These are phyloP conservation scores for Suhomyces bokatorum DNA, from an alignment of 1,139 yeast genomes.

Conservation along the genomic window DNA sequence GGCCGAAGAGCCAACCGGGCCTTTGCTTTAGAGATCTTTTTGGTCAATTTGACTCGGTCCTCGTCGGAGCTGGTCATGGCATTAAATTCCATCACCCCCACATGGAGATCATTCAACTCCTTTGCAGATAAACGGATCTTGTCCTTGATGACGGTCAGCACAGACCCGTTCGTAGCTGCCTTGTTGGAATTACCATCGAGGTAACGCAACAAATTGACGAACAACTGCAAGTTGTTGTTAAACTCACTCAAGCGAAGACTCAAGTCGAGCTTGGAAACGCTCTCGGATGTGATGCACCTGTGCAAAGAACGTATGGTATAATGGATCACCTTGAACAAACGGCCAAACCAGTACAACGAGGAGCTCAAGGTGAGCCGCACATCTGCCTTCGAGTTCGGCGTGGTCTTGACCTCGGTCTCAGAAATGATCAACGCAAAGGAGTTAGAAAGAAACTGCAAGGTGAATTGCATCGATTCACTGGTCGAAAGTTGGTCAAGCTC, in stretches of 20 bases:
- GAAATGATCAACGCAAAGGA: constrained; percentile 39
- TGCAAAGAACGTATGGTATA: constrained; percentile 30
- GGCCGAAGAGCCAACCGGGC: constrained; percentile 9
- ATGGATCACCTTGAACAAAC: constrained; percentile 38
- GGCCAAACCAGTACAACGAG: constrained; percentile 35
- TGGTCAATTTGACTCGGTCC: constrained; percentile 9
- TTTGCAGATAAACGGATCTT: constrained; percentile 10
- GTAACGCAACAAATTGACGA: constrained; percentile 24
- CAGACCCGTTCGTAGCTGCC: neutral
- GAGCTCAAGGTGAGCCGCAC: constrained; percentile 14
- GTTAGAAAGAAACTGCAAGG: constrained; percentile 43
- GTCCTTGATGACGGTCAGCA: neutral
- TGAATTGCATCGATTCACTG: constrained; percentile 41
- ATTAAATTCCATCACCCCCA: constrained; percentile 19
- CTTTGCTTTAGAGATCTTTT: constrained; percentile 9
- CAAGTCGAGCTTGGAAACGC: constrained; percentile 15
- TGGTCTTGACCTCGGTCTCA: constrained; percentile 16
- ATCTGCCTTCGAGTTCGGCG: constrained; percentile 4
- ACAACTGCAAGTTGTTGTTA: constrained; percentile 24
- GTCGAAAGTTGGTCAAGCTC: constrained; percentile 44
- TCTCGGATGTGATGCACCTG: constrained; percentile 17
- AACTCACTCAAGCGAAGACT: constrained; percentile 22
- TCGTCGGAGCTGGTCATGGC: constrained; percentile 16
- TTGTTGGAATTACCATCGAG: constrained; percentile 11
- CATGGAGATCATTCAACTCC: constrained; percentile 16